Evolutionary conservation across 2,329 filamentous ascomycete species (phyloP).

Genomic region (Calonectria hawksworthii): DNA sequence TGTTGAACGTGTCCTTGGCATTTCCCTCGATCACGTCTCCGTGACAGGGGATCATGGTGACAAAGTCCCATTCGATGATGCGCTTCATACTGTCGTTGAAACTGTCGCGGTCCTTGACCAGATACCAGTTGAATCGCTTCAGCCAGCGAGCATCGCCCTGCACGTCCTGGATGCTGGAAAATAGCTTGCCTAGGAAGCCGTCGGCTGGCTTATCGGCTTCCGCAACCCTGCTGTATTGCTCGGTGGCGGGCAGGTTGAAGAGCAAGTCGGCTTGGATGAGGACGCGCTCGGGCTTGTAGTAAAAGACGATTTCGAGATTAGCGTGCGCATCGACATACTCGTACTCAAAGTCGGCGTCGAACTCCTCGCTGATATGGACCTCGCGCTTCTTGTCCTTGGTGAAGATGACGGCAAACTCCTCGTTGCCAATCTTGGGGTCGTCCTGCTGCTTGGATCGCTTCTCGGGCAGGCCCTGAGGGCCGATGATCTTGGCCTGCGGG

Average conservation of each 20-base stretch:
- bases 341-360: conserved; percentile 87
- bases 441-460: conserved; percentile 76
- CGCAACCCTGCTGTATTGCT: conserved; percentile 86
- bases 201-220: conserved; percentile 47
- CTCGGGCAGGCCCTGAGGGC: conserved; percentile 84
- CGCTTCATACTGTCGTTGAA: conserved; percentile 78
- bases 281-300: conserved; percentile 82
- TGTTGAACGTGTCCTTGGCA: conserved; percentile 82
- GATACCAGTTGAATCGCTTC: conserved; percentile 88
- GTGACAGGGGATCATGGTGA: conserved; percentile 90
- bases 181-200: conserved; percentile 59
- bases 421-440: conserved; percentile 61
- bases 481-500: conserved; percentile 84
- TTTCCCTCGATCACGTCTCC: conserved; percentile 85
- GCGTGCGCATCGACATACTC: conserved; percentile 85
- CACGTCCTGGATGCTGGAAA: conserved; percentile 71
- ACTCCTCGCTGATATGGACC: conserved; percentile 77
- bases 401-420: conserved; percentile 78
- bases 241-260: conserved; percentile 89
- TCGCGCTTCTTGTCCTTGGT: conserved; percentile 66
- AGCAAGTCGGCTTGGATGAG: conserved; percentile 91
- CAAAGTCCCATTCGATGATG: conserved; percentile 87
- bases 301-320: conserved; percentile 91
- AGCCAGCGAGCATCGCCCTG: conserved; percentile 78
- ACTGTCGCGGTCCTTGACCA: conserved; percentile 72